A percentile compares a stretch with the other conserved stretches of the same genome.
Evolutionary conservation across 2,329 filamentous ascomycete genomes (phyloP).

Genomic region (Hymenoscyphus repandus): DNA sequence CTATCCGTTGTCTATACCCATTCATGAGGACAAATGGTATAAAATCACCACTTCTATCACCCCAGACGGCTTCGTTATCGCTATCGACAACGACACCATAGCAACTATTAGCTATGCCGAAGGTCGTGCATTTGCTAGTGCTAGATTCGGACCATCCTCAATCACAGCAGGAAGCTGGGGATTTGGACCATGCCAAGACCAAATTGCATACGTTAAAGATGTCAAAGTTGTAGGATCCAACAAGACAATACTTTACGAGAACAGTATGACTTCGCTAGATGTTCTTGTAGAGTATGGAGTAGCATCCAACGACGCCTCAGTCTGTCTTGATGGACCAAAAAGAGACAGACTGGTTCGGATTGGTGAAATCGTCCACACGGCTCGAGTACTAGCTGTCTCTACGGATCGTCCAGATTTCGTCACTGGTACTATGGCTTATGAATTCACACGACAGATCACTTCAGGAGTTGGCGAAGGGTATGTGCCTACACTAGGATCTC

Average conservation of each 20-base stretch:
- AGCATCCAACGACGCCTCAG: conserved; percentile 29
- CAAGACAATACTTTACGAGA: conserved; percentile 31
- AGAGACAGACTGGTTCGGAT: conserved; percentile 38
- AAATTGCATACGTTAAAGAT: conserved; percentile 34
- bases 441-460: conserved; percentile 26
- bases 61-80: conserved; percentile 27
- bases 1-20: conserved; percentile 18
- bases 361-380: conserved; percentile 39
- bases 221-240: conserved; percentile 29
- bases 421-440: conserved; percentile 31
- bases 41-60: conserved; percentile 32
- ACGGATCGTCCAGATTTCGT: conserved; percentile 34
- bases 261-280: conserved; percentile 23
- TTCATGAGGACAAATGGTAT: conserved; percentile 36
- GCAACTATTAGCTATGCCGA: conserved; percentile 2
- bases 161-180: conserved; percentile 33
- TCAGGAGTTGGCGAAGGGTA: conserved; percentile 1
- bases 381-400: conserved; percentile 32
- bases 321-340: conserved; percentile 39
- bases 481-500: conserved; percentile 6
- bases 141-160: conserved; percentile 7
- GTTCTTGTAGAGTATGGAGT: conserved; percentile 36
- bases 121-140: conserved; percentile 12
- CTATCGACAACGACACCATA: conserved; percentile 24
- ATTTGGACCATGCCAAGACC: conserved; percentile 38